Evolutionary conservation across 2,329 filamentous ascomycete species (phyloP).

Genomic region (Microdochium bolleyi): DNA sequence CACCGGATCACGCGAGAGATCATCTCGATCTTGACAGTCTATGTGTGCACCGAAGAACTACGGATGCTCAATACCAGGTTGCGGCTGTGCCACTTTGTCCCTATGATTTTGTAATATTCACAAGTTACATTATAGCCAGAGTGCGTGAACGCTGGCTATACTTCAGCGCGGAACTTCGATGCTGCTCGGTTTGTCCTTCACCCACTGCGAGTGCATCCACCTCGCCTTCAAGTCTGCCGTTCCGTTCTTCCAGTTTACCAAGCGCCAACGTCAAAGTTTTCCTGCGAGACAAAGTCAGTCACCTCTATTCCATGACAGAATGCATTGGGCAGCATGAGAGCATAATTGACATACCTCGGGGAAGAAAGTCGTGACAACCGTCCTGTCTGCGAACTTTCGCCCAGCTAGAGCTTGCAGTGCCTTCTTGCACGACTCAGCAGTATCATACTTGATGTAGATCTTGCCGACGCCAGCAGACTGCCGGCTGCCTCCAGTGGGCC

Average conservation of each 20-base stretch:
- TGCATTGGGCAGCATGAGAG: background rate
- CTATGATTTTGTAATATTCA: background rate
- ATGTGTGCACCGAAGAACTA: too few relatives aligned
- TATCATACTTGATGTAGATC: slow-evolving; percentile 93
- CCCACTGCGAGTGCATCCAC: background rate
- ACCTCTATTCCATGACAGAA: background rate
- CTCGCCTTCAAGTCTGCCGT: background rate
- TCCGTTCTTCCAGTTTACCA: slow-evolving; percentile 49
- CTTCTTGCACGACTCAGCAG: slow-evolving; percentile 67
- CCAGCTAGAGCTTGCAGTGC: slow-evolving; percentile 87
- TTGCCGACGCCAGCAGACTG: slow-evolving; percentile 89
- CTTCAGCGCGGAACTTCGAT: background rate
- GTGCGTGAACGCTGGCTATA: background rate
- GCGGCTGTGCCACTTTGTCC: too few relatives aligned
- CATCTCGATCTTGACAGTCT: too few relatives aligned
- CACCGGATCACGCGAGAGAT: background rate
- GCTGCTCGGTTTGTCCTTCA: background rate
- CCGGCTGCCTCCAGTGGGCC: slow-evolving; percentile 74
- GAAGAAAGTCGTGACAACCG: slow-evolving; percentile 94
- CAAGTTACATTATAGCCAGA: background rate
- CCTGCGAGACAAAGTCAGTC: slow-evolving; percentile 42
- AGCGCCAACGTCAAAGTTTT: slow-evolving; percentile 88
- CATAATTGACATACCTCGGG: slow-evolving; percentile 58
- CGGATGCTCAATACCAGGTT: background rate
- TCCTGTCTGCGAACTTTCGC: slow-evolving; percentile 91